A percentile compares a stretch with the other conserved stretches of the same genome.
phyloP scores from a whole-genome alignment of 2,329 filamentous ascomycete genomes.

The Verruconis gallopava region DNA sequence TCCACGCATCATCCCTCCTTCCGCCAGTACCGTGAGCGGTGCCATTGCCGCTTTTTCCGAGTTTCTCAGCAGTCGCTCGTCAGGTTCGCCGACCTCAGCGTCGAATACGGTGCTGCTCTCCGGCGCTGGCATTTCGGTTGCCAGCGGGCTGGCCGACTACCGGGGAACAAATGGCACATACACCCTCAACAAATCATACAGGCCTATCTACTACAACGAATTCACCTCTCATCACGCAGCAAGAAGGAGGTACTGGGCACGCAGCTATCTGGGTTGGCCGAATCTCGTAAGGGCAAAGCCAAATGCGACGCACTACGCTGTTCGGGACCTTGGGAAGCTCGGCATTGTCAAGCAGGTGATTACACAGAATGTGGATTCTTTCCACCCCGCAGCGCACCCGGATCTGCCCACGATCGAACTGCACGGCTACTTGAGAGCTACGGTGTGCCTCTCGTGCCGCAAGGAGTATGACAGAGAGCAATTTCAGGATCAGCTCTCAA shows the following conservation, averaged over 20 bases:
- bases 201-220: conserved; percentile 87
- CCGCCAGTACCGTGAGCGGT: conserved; percentile 55
- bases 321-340: conserved; percentile 56
- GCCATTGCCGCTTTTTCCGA: conserved; percentile 63
- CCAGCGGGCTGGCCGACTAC: conserved; percentile 88
- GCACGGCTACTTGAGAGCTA: conserved; percentile 75
- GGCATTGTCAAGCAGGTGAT: conserved; percentile 66
- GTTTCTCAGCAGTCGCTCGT: conserved; percentile 50
- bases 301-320: conserved; percentile 66
- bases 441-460: conserved; percentile 69
- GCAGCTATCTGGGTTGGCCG: conserved; percentile 88
- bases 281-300: conserved; percentile 65
- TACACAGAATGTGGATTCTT: conserved; percentile 96
- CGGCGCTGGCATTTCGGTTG: conserved; percentile 85
- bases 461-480: conserved; percentile 54
- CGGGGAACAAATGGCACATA: conserved; percentile 84
- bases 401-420: conserved; percentile 65
- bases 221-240: conserved; percentile 72
- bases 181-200: conserved; percentile 76
- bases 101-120: conserved; percentile 51
- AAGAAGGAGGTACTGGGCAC: conserved; percentile 87
- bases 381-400: conserved; percentile 70
- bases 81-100: conserved; percentile 29
- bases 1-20: conserved; percentile 59
- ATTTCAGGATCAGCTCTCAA: conserved; percentile 65